Conservation (phyloP, 140 eudicot species). For the Bidens hawaiensis region DNA sequence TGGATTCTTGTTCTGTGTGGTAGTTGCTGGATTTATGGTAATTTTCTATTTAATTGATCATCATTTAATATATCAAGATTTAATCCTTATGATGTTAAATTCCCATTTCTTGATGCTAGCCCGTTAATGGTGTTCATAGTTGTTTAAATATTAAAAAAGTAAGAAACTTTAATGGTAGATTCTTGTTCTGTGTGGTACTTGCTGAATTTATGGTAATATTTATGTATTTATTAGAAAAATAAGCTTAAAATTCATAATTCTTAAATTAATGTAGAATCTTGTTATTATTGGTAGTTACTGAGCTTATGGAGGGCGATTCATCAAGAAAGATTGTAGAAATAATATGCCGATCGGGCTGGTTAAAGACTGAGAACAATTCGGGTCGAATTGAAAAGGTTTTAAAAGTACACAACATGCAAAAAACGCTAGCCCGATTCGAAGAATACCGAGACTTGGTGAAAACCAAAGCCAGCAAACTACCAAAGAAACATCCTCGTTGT, state of each 20-base stretch:
- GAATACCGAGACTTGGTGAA: slow-evolving; percentile 85
- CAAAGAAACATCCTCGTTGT: slow-evolving; percentile 93
- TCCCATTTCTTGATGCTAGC: not conserved
- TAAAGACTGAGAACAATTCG: slow-evolving; percentile 70
- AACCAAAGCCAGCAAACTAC: slow-evolving; percentile 79
- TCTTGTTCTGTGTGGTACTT: slow-evolving; percentile 36
- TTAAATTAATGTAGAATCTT: slow-evolving; percentile 3
- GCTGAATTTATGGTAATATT: slow-evolving; percentile 59
- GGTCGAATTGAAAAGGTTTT: slow-evolving; percentile 86
- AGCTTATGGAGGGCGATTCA: slow-evolving; percentile 92
- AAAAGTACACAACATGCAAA: slow-evolving; percentile 93
- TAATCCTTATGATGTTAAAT: not conserved
- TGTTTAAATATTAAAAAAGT: not conserved
- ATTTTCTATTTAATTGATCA: not conserved
- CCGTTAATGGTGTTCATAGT: slow-evolving; percentile 1
- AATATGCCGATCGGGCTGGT: slow-evolving; percentile 85
- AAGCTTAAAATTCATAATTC: too few relatives aligned
- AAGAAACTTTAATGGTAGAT: not conserved
- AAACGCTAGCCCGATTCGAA: slow-evolving; percentile 82
- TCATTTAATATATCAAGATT: not conserved
- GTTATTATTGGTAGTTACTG: slow-evolving; percentile 62
- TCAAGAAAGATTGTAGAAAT: slow-evolving; percentile 96
- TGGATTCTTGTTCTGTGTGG: not conserved
- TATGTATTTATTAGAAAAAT: too few relatives aligned
- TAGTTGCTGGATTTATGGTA: slow-evolving; percentile 83